Evolutionary conservation across 768 basidiomycete species (phyloP), one percentile per base, ranked within the genome.

Genomic region (Gelatoporia subvermispora): DNA sequence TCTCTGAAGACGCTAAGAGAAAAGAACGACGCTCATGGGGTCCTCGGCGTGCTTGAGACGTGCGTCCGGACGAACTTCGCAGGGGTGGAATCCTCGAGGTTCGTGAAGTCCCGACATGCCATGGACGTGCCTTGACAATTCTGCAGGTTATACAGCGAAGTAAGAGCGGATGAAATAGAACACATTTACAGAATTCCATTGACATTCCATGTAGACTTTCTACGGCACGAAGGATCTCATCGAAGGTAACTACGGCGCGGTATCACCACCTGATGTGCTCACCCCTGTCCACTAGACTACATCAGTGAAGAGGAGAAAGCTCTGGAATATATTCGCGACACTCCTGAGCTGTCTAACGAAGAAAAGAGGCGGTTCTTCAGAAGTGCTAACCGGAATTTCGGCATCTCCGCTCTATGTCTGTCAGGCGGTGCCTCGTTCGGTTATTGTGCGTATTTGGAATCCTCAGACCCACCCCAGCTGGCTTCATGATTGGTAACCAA

Each of bases 351-450:
- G 8, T 79, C 86, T 0, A 69, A 81, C 13, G 90, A 96, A 48
- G 93, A 97, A 68, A 98, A 97, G 71, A 81, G 81, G 55, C 78
- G 84, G 9, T 97, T 99, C 64, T 98, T 96, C 72, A 87, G 87
- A 63, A 84, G 78, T 52, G 81, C 85, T 39, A 93, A 90, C 62
- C 85, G 88, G 41, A 94, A 96, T 68, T 75, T 94, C 10, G 95
- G 95, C 20, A 82, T 88, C 3, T 87, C 89, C 35, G 95, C 96
- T 0, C 70, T 99, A 4, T 98, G 95, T 65, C 76, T 99, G 10
- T 93, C 89, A n/a, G 96, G 96, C 15, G 95, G 96, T 5, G 96
- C 90, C 8, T 84, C 86, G 1, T 95, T 97, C 62, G 93, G 93
- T 8, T 96, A 95, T 63, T 97, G 92, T 85, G 66, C 61, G 81